Percentiles rank a stretch among this genome's conserved stretches.
Evolutionary conservation across 106 monocot genomes (phyloP).

Genomic region (Dendrobium chrysotoxum): DNA sequence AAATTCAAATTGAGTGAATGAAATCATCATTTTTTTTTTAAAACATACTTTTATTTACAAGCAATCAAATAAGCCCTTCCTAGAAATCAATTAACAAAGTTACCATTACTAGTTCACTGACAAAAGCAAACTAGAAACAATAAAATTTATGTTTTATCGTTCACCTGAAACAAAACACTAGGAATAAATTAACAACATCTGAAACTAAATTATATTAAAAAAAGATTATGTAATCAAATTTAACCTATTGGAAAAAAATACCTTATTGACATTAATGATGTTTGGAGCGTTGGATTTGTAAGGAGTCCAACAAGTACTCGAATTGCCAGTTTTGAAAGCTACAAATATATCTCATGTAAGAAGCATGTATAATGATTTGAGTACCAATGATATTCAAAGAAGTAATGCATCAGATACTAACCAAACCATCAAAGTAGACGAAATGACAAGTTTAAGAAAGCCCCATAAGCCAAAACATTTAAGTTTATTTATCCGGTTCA

Average conservation of each 20-base stretch:
- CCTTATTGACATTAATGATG: constrained; percentile 28
- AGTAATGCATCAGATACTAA: constrained; percentile 2
- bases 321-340: constrained; percentile 34
- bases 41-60: no score
- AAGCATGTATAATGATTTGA: no score
- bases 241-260: not conserved
- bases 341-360: no score
- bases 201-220: not conserved
- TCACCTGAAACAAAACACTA: no score
- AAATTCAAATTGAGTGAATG: no score
- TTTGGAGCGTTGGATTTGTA: constrained; percentile 25
- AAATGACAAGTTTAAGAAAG: constrained; percentile 36
- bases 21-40: no score
- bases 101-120: no score
- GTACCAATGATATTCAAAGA: not conserved
- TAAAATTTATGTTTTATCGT: no score
- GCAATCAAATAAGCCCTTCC: no score
- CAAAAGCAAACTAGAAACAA: no score
- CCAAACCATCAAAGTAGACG: constrained; percentile 54
- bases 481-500: no score
- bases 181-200: not conserved
- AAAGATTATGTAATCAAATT: not conserved
- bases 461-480: constrained; percentile 19
- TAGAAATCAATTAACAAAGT: no score
- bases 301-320: constrained; percentile 30